Evolutionary conservation across 345 rosid genomes (phyloP).

Genomic region (Alliaria petiolata): DNA sequence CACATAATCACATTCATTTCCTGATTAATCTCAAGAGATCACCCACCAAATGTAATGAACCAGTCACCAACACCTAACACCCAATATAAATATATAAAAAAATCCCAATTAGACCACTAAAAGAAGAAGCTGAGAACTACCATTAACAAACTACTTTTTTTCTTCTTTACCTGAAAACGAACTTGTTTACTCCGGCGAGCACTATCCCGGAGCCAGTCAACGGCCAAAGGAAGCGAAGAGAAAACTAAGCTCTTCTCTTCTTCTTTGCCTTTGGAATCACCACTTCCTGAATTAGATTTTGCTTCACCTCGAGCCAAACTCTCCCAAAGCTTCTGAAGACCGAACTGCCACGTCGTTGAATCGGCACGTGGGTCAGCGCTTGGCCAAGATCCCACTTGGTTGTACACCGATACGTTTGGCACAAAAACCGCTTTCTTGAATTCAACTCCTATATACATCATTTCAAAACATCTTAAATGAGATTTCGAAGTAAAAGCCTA

Average conservation of each 20-base stretch:
- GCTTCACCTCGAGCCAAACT: constrained; percentile 43
- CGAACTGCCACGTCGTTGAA: constrained; percentile 65
- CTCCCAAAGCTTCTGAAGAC: constrained; percentile 82
- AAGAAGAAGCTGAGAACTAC: too few relatives aligned
- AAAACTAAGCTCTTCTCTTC: constrained; percentile 68
- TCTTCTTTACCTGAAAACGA: constrained; percentile 62
- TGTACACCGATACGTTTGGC: constrained; percentile 70
- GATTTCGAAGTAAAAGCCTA: neutral
- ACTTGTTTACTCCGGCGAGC: constrained; percentile 54
- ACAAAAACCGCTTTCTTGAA: constrained; percentile 92
- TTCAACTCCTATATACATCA: constrained; percentile 52
- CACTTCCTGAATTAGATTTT: neutral
- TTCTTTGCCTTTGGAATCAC: constrained; percentile 38
- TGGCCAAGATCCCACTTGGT: constrained; percentile 70
- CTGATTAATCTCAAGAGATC: constrained; percentile 75
- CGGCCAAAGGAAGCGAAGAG: constrained; percentile 79
- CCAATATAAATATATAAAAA: neutral
- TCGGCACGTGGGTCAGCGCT: constrained; percentile 45
- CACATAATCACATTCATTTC: constrained; percentile 39
- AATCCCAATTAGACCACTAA: neutral
- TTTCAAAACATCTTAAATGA: neutral
- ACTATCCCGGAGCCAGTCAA: constrained; percentile 83
- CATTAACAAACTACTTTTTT: neutral
- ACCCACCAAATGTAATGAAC: constrained; percentile 91
- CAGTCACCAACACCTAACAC: constrained; percentile 76